These are phyloP conservation scores for Apiosordaria backusii DNA, from an alignment of 495 filamentous ascomycete species.

Conservation along the genomic window DNA sequence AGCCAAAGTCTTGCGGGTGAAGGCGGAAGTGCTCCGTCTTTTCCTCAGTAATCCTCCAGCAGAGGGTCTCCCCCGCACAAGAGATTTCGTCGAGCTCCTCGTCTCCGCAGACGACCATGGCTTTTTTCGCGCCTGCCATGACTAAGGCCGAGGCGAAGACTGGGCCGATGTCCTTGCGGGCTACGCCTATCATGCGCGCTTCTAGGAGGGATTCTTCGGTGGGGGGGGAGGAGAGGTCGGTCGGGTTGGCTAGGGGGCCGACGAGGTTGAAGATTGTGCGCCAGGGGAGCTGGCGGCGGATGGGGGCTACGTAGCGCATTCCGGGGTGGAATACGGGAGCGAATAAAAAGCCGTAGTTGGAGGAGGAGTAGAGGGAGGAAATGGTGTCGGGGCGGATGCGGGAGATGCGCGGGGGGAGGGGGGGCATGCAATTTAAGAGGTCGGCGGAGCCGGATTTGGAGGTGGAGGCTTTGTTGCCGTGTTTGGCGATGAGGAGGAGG, in stretches of 20 bases:
- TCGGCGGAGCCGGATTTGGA: conserved; percentile 95
- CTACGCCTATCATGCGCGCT: conserved; percentile 86
- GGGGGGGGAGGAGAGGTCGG: conserved; percentile 47
- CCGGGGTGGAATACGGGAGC: conserved; percentile 94
- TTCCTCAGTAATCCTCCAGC: conserved; percentile 69
- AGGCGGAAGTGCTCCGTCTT: conserved; percentile 71
- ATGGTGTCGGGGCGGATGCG: conserved; percentile 69
- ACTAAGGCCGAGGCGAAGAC: conserved; percentile 82
- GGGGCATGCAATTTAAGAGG: conserved; percentile 68
- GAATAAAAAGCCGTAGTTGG: conserved; percentile 94
- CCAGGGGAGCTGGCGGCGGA: conserved; percentile 80
- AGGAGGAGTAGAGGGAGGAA: conserved; percentile 62
- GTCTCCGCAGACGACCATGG: conserved; percentile 86
- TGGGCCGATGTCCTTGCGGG: conserved; percentile 75
- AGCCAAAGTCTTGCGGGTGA: conserved; percentile 77
- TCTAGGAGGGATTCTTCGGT: conserved; percentile 53
- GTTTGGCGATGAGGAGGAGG: conserved; percentile 79
- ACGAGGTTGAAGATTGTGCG: conserved; percentile 96
- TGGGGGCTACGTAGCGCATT: conserved; percentile 79
- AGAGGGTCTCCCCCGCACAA: conserved; percentile 79
- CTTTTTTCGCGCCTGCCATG: conserved; percentile 73
- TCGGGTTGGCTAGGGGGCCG: conserved; percentile 86
- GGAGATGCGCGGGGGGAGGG: conserved; percentile 65
- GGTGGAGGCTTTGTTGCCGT: conserved; percentile 94
- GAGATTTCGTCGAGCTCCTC: conserved; percentile 95